Conservation (phyloP, 2,329 filamentous ascomycete species). For the Sphaceloma murrayae region DNA sequence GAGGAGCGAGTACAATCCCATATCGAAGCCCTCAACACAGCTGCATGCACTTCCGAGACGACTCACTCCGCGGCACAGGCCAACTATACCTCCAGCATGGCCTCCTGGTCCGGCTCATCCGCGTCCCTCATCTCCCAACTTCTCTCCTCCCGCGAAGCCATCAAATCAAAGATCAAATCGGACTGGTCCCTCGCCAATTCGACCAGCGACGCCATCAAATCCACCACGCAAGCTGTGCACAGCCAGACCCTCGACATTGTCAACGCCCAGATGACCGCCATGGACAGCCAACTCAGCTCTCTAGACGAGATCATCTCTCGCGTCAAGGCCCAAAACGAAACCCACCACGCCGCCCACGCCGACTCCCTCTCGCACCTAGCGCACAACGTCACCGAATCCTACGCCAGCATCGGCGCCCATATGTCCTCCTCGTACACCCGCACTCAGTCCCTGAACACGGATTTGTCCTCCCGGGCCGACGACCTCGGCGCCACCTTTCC, state of each 20-base stretch:
- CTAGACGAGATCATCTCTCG: constrained; percentile 84
- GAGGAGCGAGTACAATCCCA: constrained; percentile 59
- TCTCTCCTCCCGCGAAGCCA: constrained; percentile 59
- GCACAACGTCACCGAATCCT: constrained; percentile 60
- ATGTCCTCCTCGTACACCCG: constrained; percentile 60
- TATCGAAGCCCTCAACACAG: constrained; percentile 53
- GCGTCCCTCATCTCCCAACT: constrained; percentile 61
- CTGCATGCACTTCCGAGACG: constrained; percentile 37
- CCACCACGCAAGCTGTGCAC: constrained; percentile 77
- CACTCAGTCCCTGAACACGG: constrained; percentile 57
- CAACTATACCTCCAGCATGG: constrained; percentile 61
- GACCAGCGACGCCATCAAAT: constrained; percentile 73
- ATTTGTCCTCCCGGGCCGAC: constrained; percentile 42
- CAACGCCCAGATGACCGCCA: constrained; percentile 75
- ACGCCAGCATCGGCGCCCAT: constrained; percentile 59
- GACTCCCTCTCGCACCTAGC: constrained; percentile 58
- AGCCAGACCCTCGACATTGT: constrained; percentile 84
- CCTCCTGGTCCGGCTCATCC: constrained; percentile 62
- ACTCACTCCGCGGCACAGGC: constrained; percentile 49
- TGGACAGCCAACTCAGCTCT: constrained; percentile 78
- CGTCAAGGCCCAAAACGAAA: constrained; percentile 69
- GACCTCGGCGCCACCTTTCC: constrained; percentile 52
- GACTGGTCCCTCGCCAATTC: constrained; percentile 76
- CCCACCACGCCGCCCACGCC: constrained; percentile 61
- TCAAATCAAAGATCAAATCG: constrained; percentile 74